Evolutionary conservation across 73 alveolate species (phyloP).

Genomic region (Blepharisma japonicum): DNA sequence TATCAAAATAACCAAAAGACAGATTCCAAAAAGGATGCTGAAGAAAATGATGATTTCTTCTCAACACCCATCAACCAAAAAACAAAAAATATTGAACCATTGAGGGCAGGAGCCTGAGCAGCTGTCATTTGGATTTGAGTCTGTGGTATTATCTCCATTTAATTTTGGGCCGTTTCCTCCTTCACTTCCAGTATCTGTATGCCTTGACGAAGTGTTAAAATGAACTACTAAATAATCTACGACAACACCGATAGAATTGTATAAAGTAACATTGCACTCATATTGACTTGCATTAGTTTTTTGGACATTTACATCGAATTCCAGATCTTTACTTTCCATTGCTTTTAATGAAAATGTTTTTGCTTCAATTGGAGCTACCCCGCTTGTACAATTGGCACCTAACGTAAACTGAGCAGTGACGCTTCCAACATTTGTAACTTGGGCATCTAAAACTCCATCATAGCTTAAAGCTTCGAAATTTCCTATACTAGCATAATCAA

Average conservation of each 20-base stretch:
- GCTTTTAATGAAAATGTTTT: slow-evolving; percentile 41
- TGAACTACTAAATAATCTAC: not conserved
- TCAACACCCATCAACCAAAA: slow-evolving; percentile 7
- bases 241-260: not conserved
- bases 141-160: not conserved
- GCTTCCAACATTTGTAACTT: slow-evolving; percentile 49
- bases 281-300: not conserved
- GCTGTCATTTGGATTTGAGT: not conserved
- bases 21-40: not conserved
- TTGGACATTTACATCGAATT: not conserved
- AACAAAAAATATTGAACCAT: slow-evolving; percentile 10
- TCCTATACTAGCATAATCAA: slow-evolving; percentile 31
- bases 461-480: slow-evolving; percentile 49
- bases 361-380: slow-evolving; percentile 43
- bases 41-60: not conserved
- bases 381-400: slow-evolving; percentile 47
- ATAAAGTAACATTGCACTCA: not conserved
- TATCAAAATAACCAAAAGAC: not conserved
- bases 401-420: slow-evolving; percentile 51
- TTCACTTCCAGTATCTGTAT: slow-evolving; percentile 13
- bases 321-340: slow-evolving; percentile 23
- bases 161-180: not conserved
- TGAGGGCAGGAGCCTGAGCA: slow-evolving; percentile 2
- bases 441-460: slow-evolving; percentile 48
- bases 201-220: not conserved